A percentile compares a stretch with the other conserved stretches of the same genome.
phyloP scores from a whole-genome alignment of 108 stramenopile genomes.

The Schizochytrium sp. region DNA sequence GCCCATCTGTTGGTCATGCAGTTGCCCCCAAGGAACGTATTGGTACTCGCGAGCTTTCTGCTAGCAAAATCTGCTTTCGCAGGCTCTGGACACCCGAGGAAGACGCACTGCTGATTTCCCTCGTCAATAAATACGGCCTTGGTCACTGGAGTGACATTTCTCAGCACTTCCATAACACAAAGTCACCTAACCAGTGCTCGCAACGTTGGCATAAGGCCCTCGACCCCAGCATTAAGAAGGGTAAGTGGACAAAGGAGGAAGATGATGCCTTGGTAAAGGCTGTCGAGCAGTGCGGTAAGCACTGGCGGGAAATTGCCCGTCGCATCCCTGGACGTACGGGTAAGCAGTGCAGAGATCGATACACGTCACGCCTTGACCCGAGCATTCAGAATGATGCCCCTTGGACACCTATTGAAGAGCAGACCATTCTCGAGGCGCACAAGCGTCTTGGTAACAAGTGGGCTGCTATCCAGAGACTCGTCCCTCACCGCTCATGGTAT shows the following conservation, averaged over 20 bases:
- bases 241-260: conserved; percentile 63
- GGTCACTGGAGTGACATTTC: conserved; percentile 60
- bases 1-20: too few relatives aligned
- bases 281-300: conserved; percentile 45
- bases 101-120: conserved; percentile 11
- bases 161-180: conserved; percentile 8
- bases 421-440: conserved; percentile 57
- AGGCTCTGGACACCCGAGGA: conserved; percentile 45
- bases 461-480: conserved; percentile 41
- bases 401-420: conserved; percentile 18
- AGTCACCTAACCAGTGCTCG: conserved; percentile 68
- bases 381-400: not conserved
- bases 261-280: not conserved
- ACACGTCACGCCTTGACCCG: conserved; percentile 54
- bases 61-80: conserved; percentile 37
- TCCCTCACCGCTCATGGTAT: conserved; percentile 38
- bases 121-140: conserved; percentile 21
- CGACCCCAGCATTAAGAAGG: conserved; percentile 67
- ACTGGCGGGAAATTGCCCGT: conserved; percentile 22
- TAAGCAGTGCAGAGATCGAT: conserved; percentile 60
- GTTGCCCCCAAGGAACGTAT: too few relatives aligned
- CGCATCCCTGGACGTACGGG: conserved; percentile 54
- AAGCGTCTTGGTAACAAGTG: conserved; percentile 50
- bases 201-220: conserved; percentile 71
- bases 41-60: not conserved